phyloP scores from a whole-genome alignment of 371 early-diverging fungal species.

The Batrachochytrium dendrobatidis region DNA sequence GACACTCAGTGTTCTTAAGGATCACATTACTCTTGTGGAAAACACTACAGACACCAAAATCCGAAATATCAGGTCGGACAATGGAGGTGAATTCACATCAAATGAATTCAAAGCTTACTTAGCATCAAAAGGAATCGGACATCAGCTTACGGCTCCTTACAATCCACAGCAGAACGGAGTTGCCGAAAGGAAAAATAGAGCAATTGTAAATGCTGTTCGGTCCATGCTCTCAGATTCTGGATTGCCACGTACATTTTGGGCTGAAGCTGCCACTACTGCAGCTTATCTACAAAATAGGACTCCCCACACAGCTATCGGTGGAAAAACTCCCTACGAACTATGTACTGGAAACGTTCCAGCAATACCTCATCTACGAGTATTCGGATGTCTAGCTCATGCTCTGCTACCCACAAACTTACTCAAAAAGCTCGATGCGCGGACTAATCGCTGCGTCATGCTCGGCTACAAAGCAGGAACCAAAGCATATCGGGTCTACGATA shows the following conservation, averaged over 20 bases:
- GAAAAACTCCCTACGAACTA: neutral
- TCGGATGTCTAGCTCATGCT: neutral
- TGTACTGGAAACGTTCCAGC: neutral
- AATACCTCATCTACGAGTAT: neutral
- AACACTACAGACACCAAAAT: neutral
- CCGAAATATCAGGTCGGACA: neutral
- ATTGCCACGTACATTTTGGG: neutral
- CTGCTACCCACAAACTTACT: neutral
- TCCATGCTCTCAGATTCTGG: neutral
- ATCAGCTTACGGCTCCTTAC: neutral
- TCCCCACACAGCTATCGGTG: neutral
- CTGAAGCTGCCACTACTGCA: neutral
- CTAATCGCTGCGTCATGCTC: neutral
- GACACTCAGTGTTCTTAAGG: neutral
- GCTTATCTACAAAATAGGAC: neutral
- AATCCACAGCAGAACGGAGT: conserved; percentile 1
- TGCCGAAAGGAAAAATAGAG: neutral
- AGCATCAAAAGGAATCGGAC: neutral
- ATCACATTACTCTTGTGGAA: neutral
- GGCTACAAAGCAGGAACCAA: neutral
- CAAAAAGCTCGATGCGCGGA: neutral
- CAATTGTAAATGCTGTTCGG: neutral
- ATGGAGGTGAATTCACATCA: neutral
- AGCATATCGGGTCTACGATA: neutral
- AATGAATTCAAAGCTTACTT: neutral